phyloP scores from a whole-genome alignment of 2,329 filamentous ascomycete genomes.

The Akanthomyces uredinophilus region DNA sequence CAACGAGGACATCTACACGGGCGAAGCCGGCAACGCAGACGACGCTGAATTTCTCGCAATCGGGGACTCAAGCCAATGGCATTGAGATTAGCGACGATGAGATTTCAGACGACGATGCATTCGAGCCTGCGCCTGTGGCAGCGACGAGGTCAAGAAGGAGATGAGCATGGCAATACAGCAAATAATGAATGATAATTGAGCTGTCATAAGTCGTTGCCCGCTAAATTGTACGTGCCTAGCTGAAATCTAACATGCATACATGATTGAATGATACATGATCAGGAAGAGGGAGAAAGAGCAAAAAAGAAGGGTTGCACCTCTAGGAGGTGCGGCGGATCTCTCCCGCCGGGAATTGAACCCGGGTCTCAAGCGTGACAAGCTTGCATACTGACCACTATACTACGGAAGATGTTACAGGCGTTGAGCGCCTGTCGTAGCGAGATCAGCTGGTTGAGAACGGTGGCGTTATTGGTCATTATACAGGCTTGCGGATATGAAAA shows the following conservation, averaged over 20 bases:
- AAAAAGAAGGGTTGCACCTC: not conserved
- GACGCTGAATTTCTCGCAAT: constrained; percentile 46
- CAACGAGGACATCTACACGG: constrained; percentile 23
- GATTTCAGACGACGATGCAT: constrained; percentile 57
- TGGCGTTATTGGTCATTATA: not conserved
- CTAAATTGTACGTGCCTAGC: too few relatives aligned
- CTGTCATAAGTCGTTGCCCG: not conserved
- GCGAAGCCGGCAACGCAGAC: constrained; percentile 47
- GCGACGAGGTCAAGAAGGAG: constrained; percentile 29
- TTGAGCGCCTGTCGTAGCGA: constrained; percentile 18
- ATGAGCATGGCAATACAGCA: constrained; percentile 12
- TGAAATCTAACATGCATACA: too few relatives aligned
- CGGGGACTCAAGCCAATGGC: constrained; percentile 41
- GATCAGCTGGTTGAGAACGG: constrained; percentile 12
- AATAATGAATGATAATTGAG: constrained; percentile 1
- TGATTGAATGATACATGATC: too few relatives aligned
- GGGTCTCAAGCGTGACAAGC: constrained; percentile 22
- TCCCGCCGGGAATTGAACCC: constrained; percentile 22
- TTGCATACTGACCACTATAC: constrained; percentile 22
- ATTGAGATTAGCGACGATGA: constrained; percentile 61
- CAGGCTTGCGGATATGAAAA: not conserved
- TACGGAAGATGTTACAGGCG: constrained; percentile 18
- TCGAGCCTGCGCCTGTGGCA: constrained; percentile 46
- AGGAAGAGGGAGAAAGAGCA: not conserved
- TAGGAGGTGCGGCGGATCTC: constrained; percentile 17